Evolutionary conservation across 768 basidiomycete genomes (phyloP).

Genomic region (Panaeolus papilionaceus): DNA sequence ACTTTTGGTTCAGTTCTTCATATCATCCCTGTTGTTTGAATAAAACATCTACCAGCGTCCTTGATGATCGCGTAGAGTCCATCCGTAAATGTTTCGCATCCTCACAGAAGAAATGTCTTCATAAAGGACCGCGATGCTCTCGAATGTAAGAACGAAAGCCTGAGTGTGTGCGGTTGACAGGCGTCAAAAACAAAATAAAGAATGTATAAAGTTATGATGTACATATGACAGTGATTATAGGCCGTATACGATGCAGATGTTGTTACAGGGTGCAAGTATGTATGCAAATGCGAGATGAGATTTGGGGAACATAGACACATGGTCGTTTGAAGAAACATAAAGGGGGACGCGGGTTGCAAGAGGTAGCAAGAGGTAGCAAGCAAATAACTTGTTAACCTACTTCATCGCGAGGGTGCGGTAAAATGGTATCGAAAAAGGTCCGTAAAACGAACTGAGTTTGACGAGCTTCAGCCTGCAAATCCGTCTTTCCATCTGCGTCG

Average conservation of each 20-base stretch:
- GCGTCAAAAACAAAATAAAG: background rate
- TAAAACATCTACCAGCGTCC: background rate
- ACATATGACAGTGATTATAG: background rate
- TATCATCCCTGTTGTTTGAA: conserved; percentile 6
- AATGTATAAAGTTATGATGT: background rate
- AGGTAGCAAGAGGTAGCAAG: background rate
- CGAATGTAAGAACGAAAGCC: background rate
- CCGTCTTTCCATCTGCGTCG: background rate
- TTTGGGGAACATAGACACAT: background rate
- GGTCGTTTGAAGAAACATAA: background rate
- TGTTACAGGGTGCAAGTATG: background rate
- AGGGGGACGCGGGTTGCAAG: too few relatives aligned
- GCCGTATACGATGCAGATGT: background rate
- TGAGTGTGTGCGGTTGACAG: too few relatives aligned
- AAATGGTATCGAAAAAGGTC: background rate
- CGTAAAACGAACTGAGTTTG: background rate
- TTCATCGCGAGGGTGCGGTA: background rate
- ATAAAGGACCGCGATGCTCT: background rate
- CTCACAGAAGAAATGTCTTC: background rate
- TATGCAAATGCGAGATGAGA: background rate
- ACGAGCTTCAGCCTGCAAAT: background rate
- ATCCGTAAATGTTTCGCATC: background rate
- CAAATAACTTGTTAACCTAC: background rate
- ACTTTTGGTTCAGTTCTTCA: background rate
- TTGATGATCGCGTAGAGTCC: background rate